Base-by-base conservation (phyloP, 2,329 filamentous ascomycete species). In the Fusarium verrucosum region DNA sequence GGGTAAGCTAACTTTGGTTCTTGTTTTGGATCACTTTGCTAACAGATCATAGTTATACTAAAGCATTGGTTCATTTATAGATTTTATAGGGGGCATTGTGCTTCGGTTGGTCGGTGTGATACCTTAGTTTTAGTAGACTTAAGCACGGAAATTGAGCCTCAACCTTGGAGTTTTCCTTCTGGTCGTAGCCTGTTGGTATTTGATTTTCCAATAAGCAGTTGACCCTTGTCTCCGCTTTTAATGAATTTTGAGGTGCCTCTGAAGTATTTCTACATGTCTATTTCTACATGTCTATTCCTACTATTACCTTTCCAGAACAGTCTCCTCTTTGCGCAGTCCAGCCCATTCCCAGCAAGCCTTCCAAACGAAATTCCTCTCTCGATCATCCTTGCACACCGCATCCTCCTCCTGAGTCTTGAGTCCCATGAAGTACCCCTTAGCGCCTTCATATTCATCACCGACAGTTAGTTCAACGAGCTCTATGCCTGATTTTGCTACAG, bases 341-440 rank as follows among this genome's bases (percentile, higher is more conserved):
- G 50, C 14, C 68, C 68, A 71, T 6, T 45, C 17, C 68, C 61
- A 71, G 11, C 68, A 71, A 5, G 49, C 58, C 3, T 43, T 38
- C 66, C 68, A 71, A 11, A 71, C 10, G 1, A 38, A 2, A 1
- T 40, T 10, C 11, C 50, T 50, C 13, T 52, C 54, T 0, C 19
- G n/a, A 5, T 23, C 14, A n/a, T 68, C 53, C 10, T 40, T 33
- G 8, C 58, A 56, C 2, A 40, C 19, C 5, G n/a, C 5, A 3
- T 65, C 43, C 20, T 64, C 42, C 2, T 58, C 38, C 0, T 44
- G 55, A 0, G 30, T 43, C 5, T 46, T 30, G 4, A 33, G 7
- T 0, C 66, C 63, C 23, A 58, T 38, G 5, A 61, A 58, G 11
- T 71, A 71, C 1, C 68, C 68, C 2, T 37, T 58, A 0, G 7